These are phyloP conservation scores for Ulmus americana DNA, from an alignment of 331 rosid species.

Conservation along the genomic window DNA sequence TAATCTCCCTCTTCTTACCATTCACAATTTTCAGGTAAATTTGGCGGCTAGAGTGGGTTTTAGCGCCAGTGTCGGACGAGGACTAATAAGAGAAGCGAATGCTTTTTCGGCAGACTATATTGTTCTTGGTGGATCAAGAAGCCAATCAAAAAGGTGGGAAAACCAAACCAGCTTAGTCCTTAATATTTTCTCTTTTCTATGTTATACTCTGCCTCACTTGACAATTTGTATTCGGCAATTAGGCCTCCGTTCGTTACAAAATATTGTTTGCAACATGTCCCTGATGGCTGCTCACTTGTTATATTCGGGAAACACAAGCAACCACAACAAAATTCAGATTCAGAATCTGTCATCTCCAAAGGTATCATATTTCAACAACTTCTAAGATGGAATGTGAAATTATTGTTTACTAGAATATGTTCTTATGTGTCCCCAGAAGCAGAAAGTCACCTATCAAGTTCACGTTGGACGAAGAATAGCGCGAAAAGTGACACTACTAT, in stretches of 20 bases:
- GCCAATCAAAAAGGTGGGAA: conserved; percentile 42
- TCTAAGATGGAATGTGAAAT: background rate
- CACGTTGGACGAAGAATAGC: conserved; percentile 26
- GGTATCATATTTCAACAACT: conserved; percentile 35
- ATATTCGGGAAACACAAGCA: conserved; percentile 39
- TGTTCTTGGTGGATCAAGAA: conserved; percentile 63
- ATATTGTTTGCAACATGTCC: conserved; percentile 64
- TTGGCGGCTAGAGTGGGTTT: conserved; percentile 77
- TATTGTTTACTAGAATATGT: background rate
- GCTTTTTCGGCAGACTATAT: conserved; percentile 60
- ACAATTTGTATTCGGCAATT: conserved; percentile 7
- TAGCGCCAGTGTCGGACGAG: conserved; percentile 50
- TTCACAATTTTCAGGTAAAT: conserved; percentile 46
- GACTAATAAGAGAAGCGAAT: conserved; percentile 63
- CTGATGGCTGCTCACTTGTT: conserved; percentile 51
- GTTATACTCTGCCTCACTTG: conserved; percentile 1
- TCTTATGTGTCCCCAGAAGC: conserved; percentile 15
- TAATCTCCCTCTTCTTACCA: no score
- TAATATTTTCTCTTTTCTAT: background rate
- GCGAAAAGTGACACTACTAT: conserved; percentile 22
- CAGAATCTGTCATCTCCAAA: conserved; percentile 37
- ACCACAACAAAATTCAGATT: conserved; percentile 25
- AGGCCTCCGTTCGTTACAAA: conserved; percentile 38
- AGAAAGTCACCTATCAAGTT: conserved; percentile 30
- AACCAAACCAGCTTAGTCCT: background rate